phyloP scores from a whole-genome alignment of 73 alveolate species.

The Symbiodinium pilosum region DNA sequence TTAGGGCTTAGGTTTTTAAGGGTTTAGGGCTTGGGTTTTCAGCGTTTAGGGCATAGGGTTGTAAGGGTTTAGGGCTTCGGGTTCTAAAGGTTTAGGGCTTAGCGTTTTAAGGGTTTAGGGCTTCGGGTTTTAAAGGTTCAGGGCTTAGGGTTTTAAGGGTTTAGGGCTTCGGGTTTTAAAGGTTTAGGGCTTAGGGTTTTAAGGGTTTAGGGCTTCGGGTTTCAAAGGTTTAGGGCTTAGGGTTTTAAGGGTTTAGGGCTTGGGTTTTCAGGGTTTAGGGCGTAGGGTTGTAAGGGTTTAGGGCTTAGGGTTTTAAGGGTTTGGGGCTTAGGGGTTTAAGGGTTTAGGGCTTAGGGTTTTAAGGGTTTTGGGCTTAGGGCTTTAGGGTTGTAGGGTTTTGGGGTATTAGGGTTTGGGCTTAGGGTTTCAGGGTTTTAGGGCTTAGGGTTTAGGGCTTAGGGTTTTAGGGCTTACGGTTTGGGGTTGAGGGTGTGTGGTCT shows the following conservation, averaged over 20 bases:
- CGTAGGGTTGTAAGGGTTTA: neutral
- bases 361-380: no score
- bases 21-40: neutral
- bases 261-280: neutral
- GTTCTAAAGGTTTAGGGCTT: no score
- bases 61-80: no score
- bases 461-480: no score
- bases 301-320: neutral
- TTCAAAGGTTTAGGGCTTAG: neutral
- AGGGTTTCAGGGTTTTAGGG: no score
- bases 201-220: neutral
- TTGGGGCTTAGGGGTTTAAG: neutral
- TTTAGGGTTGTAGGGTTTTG: no score
- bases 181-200: neutral
- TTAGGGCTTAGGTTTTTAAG: neutral
- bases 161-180: neutral
- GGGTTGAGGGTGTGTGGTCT: no score
- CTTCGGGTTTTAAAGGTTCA: no score
- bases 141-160: neutral
- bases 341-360: neutral
- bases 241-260: neutral
- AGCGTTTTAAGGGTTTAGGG: no score
- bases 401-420: no score
- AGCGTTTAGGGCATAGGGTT: no score
- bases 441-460: no score